Base-by-base conservation (phyloP, 2,329 filamentous ascomycete genomes). In the Metarhizium rileyi region DNA sequence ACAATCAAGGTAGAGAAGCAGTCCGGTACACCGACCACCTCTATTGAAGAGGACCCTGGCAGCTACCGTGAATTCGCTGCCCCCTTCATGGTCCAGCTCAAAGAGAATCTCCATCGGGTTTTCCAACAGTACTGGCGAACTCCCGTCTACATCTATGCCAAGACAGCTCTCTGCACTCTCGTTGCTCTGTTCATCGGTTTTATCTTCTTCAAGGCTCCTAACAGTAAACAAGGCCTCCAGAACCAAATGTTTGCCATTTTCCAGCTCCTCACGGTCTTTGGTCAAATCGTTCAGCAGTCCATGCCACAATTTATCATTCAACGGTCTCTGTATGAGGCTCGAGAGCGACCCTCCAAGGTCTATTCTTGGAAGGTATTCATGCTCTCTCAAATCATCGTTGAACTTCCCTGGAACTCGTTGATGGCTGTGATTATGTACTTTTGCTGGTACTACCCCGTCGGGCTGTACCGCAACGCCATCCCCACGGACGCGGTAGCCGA, bases 81-180 rank as follows among this genome's bases (percentile, higher is more conserved):
- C 5, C 80, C 86, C 0, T 88, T 94, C 62, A 60, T 57, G 38
- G 61, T 72, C 7, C 90, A 95, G 66, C 70, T 91, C 40, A 70
- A 68, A 50, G 75, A 83, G 61, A 86, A 88, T 50, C 76, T 80
- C 18, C 65, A 77, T 56, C 87, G 90, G 60, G 85, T 93, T 25
- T 93, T 93, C 73, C 80, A 90, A 62, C 89, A 95, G 65, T 94
- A 93, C 76, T 95, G 90, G 89, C 86, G 90, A 52, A 90, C 84
- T 0, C 90, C 90, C 0, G 78, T 83, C 5, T 95, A 95, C 71
- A 90, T 95, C 66, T 94, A 91, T 71, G 84, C 86, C 59, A 95
- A 95, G 73, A 64, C 75, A 0, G 71, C 76, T 1, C 81, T 94
- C 18, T 88, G 83, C 62, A 69, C 77, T 23, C 67, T 82, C 16